These are phyloP conservation scores for Pinus tabuliformis DNA, from an alignment of 75 land plant genomes.

Conservation along the genomic window DNA sequence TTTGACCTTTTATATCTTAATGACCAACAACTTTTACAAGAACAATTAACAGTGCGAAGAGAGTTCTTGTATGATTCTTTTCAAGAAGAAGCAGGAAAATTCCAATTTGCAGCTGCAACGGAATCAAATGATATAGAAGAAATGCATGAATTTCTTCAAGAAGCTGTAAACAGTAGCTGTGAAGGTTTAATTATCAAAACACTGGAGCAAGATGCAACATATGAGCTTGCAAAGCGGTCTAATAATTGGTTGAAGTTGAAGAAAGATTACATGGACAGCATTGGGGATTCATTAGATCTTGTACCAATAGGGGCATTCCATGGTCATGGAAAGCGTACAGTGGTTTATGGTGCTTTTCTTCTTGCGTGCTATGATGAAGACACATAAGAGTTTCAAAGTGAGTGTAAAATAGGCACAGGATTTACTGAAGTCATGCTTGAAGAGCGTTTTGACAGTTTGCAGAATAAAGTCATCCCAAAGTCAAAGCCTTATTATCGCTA, in stretches of 20 bases:
- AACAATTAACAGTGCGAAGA: conserved; percentile 75
- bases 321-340: conserved; percentile 98
- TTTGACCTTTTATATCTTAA: conserved; percentile 85
- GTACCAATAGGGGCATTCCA: conserved; percentile 98
- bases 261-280: conserved; percentile 98
- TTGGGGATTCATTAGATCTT: conserved; percentile 97
- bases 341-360: conserved; percentile 97
- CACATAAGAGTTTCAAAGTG: conserved; percentile 91
- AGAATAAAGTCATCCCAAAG: conserved; percentile 67
- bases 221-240: conserved; percentile 97
- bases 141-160: conserved; percentile 87
- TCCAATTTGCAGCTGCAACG: conserved; percentile 80
- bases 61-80: conserved; percentile 84
- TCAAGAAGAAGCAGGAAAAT: conserved; percentile 65
- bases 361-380: conserved; percentile 92
- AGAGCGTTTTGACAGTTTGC: conserved; percentile 87
- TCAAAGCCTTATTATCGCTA: conserved; percentile 90
- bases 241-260: conserved; percentile 97
- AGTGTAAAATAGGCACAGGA: conserved; percentile 89
- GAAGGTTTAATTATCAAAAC: conserved; percentile 98
- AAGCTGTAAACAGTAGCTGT: conserved; percentile 81
- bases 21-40: conserved; percentile 77
- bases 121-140: conserved; percentile 87
- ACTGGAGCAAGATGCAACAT: conserved; percentile 89
- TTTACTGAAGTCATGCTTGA: conserved; percentile 91